These are phyloP conservation scores for Peribolospora kevripleyi DNA, from an alignment of 768 basidiomycete genomes.

Conservation along the genomic window DNA sequence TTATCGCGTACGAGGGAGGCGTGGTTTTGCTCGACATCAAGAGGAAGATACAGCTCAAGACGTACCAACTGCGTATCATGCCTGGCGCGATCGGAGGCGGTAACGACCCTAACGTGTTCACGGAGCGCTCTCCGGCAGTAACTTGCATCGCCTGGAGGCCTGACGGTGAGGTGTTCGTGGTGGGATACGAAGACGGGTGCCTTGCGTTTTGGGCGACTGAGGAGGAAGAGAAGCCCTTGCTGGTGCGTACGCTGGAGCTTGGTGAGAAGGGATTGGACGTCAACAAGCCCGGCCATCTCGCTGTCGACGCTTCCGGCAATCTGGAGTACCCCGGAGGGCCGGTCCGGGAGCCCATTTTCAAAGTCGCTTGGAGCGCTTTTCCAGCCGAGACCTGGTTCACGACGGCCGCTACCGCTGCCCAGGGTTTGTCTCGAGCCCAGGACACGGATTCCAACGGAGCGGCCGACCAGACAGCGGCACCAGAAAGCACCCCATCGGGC, in stretches of 20 bases:
- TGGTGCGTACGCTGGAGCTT: constrained; percentile 38
- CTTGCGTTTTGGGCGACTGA: constrained; percentile 62
- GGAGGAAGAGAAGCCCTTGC: constrained; percentile 47
- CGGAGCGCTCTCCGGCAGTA: constrained; percentile 41
- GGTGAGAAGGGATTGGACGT: constrained; percentile 17
- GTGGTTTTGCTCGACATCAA: constrained; percentile 25
- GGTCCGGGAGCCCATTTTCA: constrained; percentile 55
- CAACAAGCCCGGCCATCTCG: constrained; percentile 15
- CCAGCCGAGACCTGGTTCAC: constrained; percentile 24
- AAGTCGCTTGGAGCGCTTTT: constrained; percentile 60
- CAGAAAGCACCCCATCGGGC: constrained; percentile 31
- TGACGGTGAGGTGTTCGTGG: constrained; percentile 36
- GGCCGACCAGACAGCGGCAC: constrained; percentile 7
- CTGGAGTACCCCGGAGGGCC: constrained; percentile 18
- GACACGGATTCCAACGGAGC: background rate
- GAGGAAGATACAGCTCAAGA: constrained; percentile 16
- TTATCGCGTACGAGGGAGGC: constrained; percentile 14
- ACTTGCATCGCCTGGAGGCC: constrained; percentile 52
- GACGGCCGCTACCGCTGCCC: constrained; percentile 21
- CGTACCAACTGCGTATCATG: constrained; percentile 43
- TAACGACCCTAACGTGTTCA: constrained; percentile 40
- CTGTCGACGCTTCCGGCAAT: too few species aligned
- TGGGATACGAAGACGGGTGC: constrained; percentile 58
- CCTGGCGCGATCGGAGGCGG: constrained; percentile 63
- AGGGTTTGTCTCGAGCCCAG: background rate